Evolutionary conservation across 2,329 filamentous ascomycete genomes (phyloP).

Genomic region (Stemphylium vesicarium): DNA sequence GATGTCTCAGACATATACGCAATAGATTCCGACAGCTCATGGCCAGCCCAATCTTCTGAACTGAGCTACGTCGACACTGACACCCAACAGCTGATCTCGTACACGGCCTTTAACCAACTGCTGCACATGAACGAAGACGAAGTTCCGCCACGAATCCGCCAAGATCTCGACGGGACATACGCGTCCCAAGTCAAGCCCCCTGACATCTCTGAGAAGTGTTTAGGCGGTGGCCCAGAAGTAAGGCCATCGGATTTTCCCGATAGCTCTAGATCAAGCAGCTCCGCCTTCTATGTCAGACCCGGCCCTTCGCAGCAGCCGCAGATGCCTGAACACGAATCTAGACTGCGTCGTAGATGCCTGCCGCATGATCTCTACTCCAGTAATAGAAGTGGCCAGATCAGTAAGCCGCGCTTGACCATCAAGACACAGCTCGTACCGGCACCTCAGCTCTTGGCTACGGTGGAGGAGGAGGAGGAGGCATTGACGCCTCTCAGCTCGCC

Average conservation of each 20-base stretch:
- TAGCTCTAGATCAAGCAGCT: not conserved
- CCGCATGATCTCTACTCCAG: not conserved
- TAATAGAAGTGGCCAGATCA: not conserved
- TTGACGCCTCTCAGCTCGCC: not conserved
- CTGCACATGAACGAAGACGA: not conserved
- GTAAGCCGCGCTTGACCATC: not conserved
- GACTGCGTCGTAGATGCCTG: not conserved
- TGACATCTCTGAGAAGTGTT: too few species aligned
- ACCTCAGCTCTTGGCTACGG: not conserved
- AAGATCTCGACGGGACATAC: too few species aligned
- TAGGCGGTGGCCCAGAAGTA: too few species aligned
- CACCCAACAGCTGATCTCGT: conserved; percentile 2
- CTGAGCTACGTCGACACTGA: conserved; percentile 10
- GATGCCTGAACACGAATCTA: not conserved
- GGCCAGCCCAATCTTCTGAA: not conserved
- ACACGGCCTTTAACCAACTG: conserved; percentile 14
- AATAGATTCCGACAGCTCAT: not conserved
- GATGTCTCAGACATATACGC: conserved; percentile 6
- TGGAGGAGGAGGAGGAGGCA: not conserved
- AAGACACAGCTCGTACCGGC: conserved; percentile 1
- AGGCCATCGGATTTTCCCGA: too few species aligned
- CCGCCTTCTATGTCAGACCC: not conserved
- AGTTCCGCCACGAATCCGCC: not conserved
- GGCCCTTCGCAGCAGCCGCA: not conserved
- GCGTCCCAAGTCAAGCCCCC: too few species aligned